Base-by-base conservation (phyloP, 2,329 filamentous ascomycete genomes). In the Aspergillus pseudoviridinutans region DNA sequence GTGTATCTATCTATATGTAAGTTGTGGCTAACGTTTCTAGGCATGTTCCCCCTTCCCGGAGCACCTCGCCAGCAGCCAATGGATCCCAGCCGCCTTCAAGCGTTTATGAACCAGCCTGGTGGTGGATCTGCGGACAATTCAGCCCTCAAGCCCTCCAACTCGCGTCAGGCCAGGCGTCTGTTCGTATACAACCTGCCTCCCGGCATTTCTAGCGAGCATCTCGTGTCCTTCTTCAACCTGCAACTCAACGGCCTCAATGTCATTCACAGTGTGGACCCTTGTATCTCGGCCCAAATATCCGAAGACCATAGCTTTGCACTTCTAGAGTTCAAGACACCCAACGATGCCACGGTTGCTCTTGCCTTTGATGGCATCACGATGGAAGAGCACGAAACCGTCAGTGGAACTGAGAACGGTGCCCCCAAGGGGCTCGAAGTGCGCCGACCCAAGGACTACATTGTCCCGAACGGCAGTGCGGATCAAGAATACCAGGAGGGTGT, bases 1-100 rank as follows among this genome's bases (percentile, higher is more conserved):
- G 12, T 55, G 10, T 41, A 47, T 10, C 38, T 49, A 4, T 46
- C 49, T 44, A 3, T 5, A 49, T 20, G 22, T 17, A 38, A 46
- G 27, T 41, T 47, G 7, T 27, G 9, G 35, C 50, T 62, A 42
- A 55, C 41, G 9, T 41, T 17, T 51, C 47, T 38, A 64, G 89
- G 93, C 79, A 97, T 99, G 94, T 99, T 99, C 80, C 92, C 95
- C 59, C 85, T 99, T 49, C 94, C 94, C 3, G 94, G 94, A 63
- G 94, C 94, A 60, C 94, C 94, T 55, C 87, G 94, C 66, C 92
- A 96, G 74, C 92, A 97, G 70, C 89, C 91, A 35, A 94, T 97
- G 88, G 94, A 99, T 66, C 92, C 93, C 17, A 90, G 86, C 68
- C 93, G 93, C 74, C 83, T 99, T 50, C 92, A 97, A 74, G 92